A percentile compares a stretch with the other conserved stretches of the same genome.
phyloP scores from a whole-genome alignment of 164 flowering plant species.

The Vitis rotundifolia region DNA sequence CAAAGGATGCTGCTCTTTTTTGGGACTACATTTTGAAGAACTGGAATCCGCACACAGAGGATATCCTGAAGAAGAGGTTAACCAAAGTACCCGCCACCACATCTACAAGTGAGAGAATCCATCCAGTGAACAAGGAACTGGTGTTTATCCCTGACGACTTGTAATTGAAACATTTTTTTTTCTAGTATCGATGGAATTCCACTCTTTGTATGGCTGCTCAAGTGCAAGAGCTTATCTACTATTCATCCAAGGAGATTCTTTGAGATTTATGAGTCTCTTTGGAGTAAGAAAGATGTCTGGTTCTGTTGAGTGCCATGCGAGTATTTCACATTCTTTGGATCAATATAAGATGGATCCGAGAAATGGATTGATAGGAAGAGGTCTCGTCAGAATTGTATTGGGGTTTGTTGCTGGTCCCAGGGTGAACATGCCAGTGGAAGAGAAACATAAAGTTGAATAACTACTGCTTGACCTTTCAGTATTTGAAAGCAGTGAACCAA shows the following conservation, averaged over 20 bases:
- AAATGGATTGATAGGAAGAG: constrained; percentile 13
- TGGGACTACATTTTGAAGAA: constrained; percentile 4
- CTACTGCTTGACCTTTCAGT: constrained; percentile 9
- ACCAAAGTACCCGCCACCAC: constrained; percentile 9
- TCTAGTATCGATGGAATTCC: not conserved
- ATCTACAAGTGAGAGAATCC: not conserved
- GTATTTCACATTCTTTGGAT: not conserved
- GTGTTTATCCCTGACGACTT: constrained; percentile 8
- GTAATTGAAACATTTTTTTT: constrained; percentile 2
- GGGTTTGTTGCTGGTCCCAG: constrained; percentile 17
- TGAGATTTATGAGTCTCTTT: constrained; percentile 7
- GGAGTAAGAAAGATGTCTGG: constrained; percentile 11
- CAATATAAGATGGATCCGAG: not conserved
- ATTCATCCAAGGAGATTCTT: constrained; percentile 5
- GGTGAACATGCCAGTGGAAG: constrained; percentile 5
- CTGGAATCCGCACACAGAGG: constrained; percentile 8
- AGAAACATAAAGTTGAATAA: constrained; percentile 8
- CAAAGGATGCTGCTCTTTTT: constrained; percentile 9
- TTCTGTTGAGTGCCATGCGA: constrained; percentile 3
- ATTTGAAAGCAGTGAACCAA: not conserved
- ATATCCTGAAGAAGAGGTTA: not conserved
- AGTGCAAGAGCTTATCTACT: not conserved
- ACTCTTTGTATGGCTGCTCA: constrained; percentile 12
- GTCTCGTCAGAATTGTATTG: constrained; percentile 13
- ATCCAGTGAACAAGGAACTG: not conserved